Evolutionary conservation across 2,329 filamentous ascomycete species (phyloP).

Genomic region (Stachybotrys chlorohalonatus): DNA sequence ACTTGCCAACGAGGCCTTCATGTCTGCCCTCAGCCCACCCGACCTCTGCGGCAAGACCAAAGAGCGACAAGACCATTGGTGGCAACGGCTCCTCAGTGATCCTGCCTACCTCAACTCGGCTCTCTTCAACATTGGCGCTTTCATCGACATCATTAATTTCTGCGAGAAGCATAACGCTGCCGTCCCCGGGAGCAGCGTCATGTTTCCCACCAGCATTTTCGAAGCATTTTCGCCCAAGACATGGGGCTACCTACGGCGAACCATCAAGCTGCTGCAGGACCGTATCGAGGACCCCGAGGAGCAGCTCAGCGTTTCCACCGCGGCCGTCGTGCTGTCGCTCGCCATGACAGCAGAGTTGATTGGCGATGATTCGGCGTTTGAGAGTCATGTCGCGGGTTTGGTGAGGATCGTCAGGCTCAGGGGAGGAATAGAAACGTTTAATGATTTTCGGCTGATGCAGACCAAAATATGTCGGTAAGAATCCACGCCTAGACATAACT

Average conservation of each 20-base stretch:
- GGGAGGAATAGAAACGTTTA: conserved; percentile 14
- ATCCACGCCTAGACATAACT: fast-evolving
- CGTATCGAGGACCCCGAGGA: conserved; percentile 6
- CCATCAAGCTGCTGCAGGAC: conserved; percentile 10
- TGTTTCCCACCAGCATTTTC: not conserved
- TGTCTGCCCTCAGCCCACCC: conserved; percentile 12
- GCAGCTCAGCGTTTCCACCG: conserved; percentile 10
- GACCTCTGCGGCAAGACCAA: conserved; percentile 17
- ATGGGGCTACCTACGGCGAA: conserved; percentile 5
- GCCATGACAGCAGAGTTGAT: conserved; percentile 12
- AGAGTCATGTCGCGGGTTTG: conserved; percentile 12
- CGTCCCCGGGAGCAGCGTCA: conserved; percentile 9
- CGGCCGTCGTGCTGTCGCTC: conserved; percentile 10
- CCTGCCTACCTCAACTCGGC: conserved; percentile 14
- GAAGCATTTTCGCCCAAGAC: conserved; percentile 8
- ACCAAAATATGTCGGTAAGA: conserved; percentile 19
- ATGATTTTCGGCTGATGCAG: conserved; percentile 13
- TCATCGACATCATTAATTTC: not conserved
- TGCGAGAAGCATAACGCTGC: not conserved
- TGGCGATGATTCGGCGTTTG: conserved; percentile 9
- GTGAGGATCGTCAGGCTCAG: conserved; percentile 14
- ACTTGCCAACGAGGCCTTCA: not conserved
- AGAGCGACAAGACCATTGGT: conserved; percentile 12
- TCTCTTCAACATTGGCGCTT: conserved; percentile 12
- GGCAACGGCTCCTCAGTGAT: conserved; percentile 17